These are phyloP conservation scores for Amorphotheca resinae DNA, from an alignment of 495 filamentous ascomycete genomes.

Conservation along the genomic window DNA sequence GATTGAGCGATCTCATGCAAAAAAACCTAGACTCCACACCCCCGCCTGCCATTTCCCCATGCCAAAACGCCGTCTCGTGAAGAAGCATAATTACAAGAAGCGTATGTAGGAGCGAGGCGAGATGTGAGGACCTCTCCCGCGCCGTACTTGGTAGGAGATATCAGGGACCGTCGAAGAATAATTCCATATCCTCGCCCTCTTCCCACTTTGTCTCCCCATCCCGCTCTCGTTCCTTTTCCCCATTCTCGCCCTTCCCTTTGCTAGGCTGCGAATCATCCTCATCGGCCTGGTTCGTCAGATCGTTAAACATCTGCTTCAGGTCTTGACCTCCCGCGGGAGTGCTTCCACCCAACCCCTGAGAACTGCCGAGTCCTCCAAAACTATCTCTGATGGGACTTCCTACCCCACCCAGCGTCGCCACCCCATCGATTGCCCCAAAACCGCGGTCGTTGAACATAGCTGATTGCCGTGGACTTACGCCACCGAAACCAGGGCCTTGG, in stretches of 20 bases:
- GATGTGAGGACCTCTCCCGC: too few relatives aligned
- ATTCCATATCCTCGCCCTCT: constrained; percentile 11
- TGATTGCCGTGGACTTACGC: constrained; percentile 6
- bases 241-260: neutral
- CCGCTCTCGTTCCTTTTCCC: constrained; percentile 4
- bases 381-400: constrained; percentile 18
- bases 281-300: constrained; percentile 37
- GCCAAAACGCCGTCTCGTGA: too few relatives aligned
- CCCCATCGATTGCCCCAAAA: constrained; percentile 18
- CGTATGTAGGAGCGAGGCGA: too few relatives aligned
- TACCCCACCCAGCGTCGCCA: constrained; percentile 5
- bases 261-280: constrained; percentile 21
- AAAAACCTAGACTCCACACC: too few relatives aligned
- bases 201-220: constrained; percentile 14
- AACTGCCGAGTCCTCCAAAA: constrained; percentile 7
- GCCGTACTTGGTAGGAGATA: too few relatives aligned
- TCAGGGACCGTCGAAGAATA: constrained; percentile 19
- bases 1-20: too few relatives aligned
- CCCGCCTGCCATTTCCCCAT: too few relatives aligned
- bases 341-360: constrained; percentile 19
- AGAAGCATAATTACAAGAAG: too few relatives aligned
- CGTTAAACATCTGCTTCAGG: constrained; percentile 39
- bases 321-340: constrained; percentile 27
- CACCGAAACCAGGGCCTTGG: constrained; percentile 11
- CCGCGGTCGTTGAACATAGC: constrained; percentile 17